phyloP scores from a whole-genome alignment of 73 alveolate species.

The Paramecium bursaria region DNA sequence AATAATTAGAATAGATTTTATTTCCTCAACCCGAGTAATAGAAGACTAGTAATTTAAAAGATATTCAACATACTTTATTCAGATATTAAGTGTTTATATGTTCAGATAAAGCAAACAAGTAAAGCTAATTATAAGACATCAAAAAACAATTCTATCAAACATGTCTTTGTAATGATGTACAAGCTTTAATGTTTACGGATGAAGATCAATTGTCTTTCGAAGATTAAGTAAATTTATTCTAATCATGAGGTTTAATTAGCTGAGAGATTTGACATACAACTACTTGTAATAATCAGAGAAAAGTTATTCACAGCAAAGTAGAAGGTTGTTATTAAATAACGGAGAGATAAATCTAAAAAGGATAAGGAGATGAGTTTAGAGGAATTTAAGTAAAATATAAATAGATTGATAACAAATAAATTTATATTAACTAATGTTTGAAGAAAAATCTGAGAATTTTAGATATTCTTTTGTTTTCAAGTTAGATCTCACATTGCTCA shows the following conservation, averaged over 20 bases:
- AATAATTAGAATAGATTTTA: constrained; percentile 2
- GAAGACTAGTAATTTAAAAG: not conserved
- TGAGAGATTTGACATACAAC: constrained; percentile 35
- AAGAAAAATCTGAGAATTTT: constrained; percentile 58
- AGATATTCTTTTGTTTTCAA: constrained; percentile 26
- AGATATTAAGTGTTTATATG: constrained; percentile 38
- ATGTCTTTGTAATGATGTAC: not conserved
- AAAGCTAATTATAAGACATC: constrained; percentile 18
- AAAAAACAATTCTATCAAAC: not conserved
- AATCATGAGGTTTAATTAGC: constrained; percentile 9
- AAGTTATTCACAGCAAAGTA: constrained; percentile 15
- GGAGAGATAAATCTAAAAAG: constrained; percentile 3
- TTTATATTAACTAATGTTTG: too few relatives aligned
- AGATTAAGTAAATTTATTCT: constrained; percentile 12
- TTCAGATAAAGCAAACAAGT: constrained; percentile 14
- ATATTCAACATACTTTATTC: not conserved
- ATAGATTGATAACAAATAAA: too few relatives aligned
- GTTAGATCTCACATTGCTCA: constrained; percentile 23
- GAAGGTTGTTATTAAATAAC: constrained; percentile 34
- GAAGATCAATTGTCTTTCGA: constrained; percentile 16
- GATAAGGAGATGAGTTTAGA: constrained; percentile 35
- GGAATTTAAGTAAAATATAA: constrained; percentile 2
- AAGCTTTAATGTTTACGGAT: constrained; percentile 35
- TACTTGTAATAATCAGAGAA: constrained; percentile 25
- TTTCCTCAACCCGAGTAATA: too few relatives aligned